Base-by-base conservation (phyloP, 2,329 filamentous ascomycete species). In the Botrytis tulipae region DNA sequence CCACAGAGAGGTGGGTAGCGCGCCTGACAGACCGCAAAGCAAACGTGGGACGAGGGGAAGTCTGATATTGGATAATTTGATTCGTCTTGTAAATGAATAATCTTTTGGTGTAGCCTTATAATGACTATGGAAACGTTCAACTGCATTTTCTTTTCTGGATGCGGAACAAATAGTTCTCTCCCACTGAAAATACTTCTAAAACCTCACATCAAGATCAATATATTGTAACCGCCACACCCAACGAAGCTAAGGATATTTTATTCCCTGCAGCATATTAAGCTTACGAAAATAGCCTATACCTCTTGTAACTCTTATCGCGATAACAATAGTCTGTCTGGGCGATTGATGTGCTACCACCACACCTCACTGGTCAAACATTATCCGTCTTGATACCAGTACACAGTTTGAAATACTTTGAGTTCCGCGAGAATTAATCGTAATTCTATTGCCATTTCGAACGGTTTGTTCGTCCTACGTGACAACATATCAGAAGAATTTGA, bases 271-370 rank as follows among this genome's bases (percentile, higher is more conserved):
- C 3, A 54, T 40, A 32, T 32, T 42, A 51, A 44, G 66, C 25
- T 57, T 57, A 32, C 25, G 48, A 35, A 12, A 69, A 69, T 48
- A 57, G 48, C 48, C 66, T 37, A 68, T 32, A 32, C 37, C 37
- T 57, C 25, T 54, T 25, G 9, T 44, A 42, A 20, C 48, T 57
- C 66, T 69, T 69, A 69, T 69, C 66, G 66, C 66, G 66, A 69
- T 69, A 69, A 69, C 66, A 68, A 25, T 51, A 20, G 25, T 40
- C 18, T 29, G 44, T 25, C 9, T 46, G 29, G 29, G 35, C 25
- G 46, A 68, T 65, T 65, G 29, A 48, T 22, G 62, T 66, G 22
- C 40, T 29, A 29, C 61, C 22, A 40, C 37, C 37, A 40, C 60
- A n/a, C 60, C 16, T 57, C 25, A 42, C 37, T 22, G 37, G 37